phyloP scores from a whole-genome alignment of 2,329 filamentous ascomycete genomes.

The Aquanectria penicillioides region DNA sequence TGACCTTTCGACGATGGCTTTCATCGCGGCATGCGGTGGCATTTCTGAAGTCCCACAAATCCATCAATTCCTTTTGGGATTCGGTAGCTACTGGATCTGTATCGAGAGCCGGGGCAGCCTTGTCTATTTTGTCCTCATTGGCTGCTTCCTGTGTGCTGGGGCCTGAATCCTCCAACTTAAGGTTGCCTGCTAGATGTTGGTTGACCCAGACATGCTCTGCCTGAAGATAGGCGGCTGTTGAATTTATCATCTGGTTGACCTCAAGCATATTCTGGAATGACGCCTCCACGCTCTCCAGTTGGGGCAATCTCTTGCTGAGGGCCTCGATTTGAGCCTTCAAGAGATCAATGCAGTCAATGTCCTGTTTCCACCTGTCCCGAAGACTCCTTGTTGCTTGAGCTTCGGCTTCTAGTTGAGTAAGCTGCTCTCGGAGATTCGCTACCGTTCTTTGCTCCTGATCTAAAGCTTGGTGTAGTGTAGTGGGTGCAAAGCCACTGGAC shows the following conservation, averaged over 20 bases:
- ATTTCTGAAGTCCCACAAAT: neutral
- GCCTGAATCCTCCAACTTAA: neutral
- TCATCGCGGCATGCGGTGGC: slow-evolving; percentile 17
- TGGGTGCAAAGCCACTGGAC: neutral
- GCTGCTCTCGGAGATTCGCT: slow-evolving; percentile 28
- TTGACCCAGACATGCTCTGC: slow-evolving; percentile 44
- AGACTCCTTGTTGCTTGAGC: slow-evolving; percentile 31
- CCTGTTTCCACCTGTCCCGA: slow-evolving; percentile 40
- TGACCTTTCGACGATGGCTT: slow-evolving; percentile 41
- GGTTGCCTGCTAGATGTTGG: slow-evolving; percentile 29
- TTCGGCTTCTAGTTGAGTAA: slow-evolving; percentile 36
- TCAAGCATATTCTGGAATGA: slow-evolving; percentile 40
- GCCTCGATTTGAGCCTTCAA: slow-evolving; percentile 39
- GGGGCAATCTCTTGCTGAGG: slow-evolving; percentile 37
- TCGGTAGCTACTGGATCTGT: neutral
- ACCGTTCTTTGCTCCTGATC: slow-evolving; percentile 22
- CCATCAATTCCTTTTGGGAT: neutral
- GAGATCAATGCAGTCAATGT: slow-evolving; percentile 40
- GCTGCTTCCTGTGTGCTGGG: neutral
- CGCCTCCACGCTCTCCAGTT: slow-evolving; percentile 37
- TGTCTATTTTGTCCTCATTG: neutral
- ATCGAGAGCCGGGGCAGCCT: neutral
- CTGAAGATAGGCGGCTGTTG: slow-evolving; percentile 42
- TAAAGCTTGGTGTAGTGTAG: slow-evolving; percentile 18
- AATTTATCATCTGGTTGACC: slow-evolving; percentile 41